Base-by-base conservation (phyloP, 371 early-diverging fungal species). In the Mortierella sp. region DNA sequence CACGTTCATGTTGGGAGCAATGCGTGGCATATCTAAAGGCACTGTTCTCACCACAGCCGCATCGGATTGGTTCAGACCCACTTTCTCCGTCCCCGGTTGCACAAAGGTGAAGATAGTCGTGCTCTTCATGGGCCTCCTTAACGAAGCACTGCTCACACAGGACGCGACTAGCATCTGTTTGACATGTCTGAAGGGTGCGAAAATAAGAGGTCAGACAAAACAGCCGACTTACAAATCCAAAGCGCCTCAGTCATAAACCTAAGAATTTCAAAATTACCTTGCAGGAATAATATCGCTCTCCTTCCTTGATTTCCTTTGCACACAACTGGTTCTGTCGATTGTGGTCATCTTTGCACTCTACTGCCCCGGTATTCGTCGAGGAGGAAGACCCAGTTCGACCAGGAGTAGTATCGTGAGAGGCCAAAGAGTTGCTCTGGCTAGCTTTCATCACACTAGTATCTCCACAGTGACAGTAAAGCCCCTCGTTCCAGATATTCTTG, bases 21-120 rank as follows among this genome's bases (percentile, higher is more conserved):
- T 72, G 70, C 0, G 79, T 79, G 1, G 79, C 79, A 29, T 57
- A 72, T 4, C 73, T 62, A 57, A 79, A 79, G 2, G 79, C 73
- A 25, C 79, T 72, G 37, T 79, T 72, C 51, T 79, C 79, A 3
- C 79, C 79, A 51, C 79, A 79, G 1, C 69, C 69, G 43, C 79
- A 79, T 4, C 57, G 61, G 2, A 46, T 55, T 1, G n/a, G n/a
- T n/a, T n/a, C n/a, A n/a, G n/a, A n/a, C n/a, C n/a, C n/a, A n/a
- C n/a, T n/a, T n/a, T n/a, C n/a, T n/a, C n/a, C n/a, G n/a, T n/a
- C n/a, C n/a, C n/a, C n/a, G n/a, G 68, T 21, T 2, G 68, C 70
- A 25, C 37, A 43, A 3, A 64, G 25, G 12, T 59, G 72, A 9
- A 63, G 45, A 46, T 73, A 79, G 0, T 21, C 12, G 28, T 79